Evolutionary conservation across 176 grass and related monocot species (phyloP), one percentile per base, ranked within the genome.

Genomic region (Oryza meridionalis): DNA sequence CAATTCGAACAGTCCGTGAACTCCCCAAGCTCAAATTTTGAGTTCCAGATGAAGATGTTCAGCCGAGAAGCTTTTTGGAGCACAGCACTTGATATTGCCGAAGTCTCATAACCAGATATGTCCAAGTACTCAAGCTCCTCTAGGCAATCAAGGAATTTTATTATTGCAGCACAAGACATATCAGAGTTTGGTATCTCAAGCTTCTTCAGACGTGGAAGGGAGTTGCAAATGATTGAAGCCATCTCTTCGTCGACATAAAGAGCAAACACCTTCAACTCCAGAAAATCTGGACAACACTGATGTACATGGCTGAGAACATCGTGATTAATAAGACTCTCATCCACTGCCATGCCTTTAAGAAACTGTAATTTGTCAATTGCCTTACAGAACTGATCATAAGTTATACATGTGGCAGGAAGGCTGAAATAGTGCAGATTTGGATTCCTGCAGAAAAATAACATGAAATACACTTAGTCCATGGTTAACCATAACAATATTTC

Each of bases 21-120:
- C 72, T 94, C 92, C 38, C 92, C 86, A 22, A 94, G 87, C 46
- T 94, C 92, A 58, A 89, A 77, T 35, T 88, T 84, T 7, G 92
- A 91, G 72, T 87, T 86, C 92, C 92, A 94, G 33, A 91, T 46
- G 16, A 94, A 94, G 38, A 79, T 67, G 27, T 91, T 86, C 12
- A 94, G 80, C 13, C 81, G 89, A 6, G 84, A 89, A 89, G 86
- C 84, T 81, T 94, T 94, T 12, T 26, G 42, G 9, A 94, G 84
- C 31, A 94, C 75, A 1, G 4, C 16, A 75, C 79, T 76, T 69
- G 89, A 91, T 84, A 94, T 89, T 0, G 35, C 33, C 0, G 92
- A 91, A 62, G 75, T 94, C 73, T 86, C 76, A 21, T 94, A 91
- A 47, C 92, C 92, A 50, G 92, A 94, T 42, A 94, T 94, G 53